Evolutionary conservation across 805 yeast species (phyloP), one percentile per base, ranked within the genome.

Genomic region (Zygosaccharomyces siamensis): DNA sequence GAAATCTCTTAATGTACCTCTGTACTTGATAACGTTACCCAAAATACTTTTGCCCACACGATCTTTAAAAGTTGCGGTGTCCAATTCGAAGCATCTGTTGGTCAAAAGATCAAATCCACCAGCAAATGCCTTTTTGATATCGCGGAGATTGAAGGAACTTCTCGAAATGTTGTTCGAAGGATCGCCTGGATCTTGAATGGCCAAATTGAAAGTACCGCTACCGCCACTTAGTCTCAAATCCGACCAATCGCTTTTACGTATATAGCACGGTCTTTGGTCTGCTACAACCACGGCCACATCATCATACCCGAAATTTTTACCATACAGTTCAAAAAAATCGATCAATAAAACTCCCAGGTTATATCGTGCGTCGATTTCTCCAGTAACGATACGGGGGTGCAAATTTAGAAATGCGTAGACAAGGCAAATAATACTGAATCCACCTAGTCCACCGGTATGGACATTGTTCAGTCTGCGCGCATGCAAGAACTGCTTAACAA

Each of bases 381-480:
- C 76, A 0, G 93, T 79, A 2, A 83, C 66, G 10, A 89, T 61
- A 56, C 89, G 74, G 20, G 96, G 96, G 64, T 92, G 98, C 47
- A 86, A 69, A 55, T 74, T 76, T 53, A 92, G 67, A 61, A 92
- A 90, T 20, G 95, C 84, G 59, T 84, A 83, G 20, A 86, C 88
- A 62, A 93, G 63, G 60, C 97, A 89, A 38, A 90, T 88, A n/a
- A 88, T 86, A 5, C 97, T 81, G 63, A 84, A 90, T 0, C 98
- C 98, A 36, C 99, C 98, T 5, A 92, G 70, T 0, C 98, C 98
- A 46, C 99, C 99, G 27, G 83, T 83, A 58, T 86, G 95, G 12
- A 92, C 98, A 53, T 88, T 86, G 61, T 90, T 89, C 53, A 92
- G 71, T 53, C 76, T 79, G 59, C 97, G 74, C 1, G 87, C 80